Base-by-base conservation (phyloP, 208 protist species). In the Acanthamoeba lenticulata region DNA sequence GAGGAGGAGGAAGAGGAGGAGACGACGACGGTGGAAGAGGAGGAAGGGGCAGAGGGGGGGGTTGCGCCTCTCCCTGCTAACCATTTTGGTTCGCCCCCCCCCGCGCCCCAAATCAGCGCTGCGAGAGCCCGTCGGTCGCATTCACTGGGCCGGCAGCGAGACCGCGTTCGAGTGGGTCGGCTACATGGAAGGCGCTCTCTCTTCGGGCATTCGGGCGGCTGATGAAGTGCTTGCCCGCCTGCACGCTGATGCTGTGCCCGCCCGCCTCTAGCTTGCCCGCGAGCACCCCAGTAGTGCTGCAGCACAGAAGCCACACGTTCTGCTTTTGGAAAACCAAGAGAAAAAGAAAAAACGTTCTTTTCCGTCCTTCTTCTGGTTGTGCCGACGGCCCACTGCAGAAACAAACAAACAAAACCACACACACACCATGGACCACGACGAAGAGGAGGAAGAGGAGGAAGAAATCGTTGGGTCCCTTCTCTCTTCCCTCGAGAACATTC, bases 61-160 rank as follows among this genome's bases (percentile, higher is more conserved):
- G 74, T 85, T 85, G 74, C 29, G 5, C 47, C 47, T 52, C 47
- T 52, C 47, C 47, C 5, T 52, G 9, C 5, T 15, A 52, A 5
- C 27, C 44, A 85, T n/a, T 4, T 17, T 45, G 60, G 6, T 83
- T 42, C 27, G 34, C 36, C 11, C n/a, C 11, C 21, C 17, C 21
- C 27, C 11, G 29, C 67, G 29, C 29, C 21, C 9, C 13, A 55
- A 11, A 42, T 19, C 44, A 90, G 83, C 83, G 38, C 2, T 96
- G 27, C 13, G 94, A 13, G 60, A 95, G 52, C 72, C 72, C 4
- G 49, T 94, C n/a, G 94, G 72, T 3, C 32, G 49, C 24, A 91
- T 95, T 42, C 95, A 96, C 74, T 96, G 92, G 65, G 95, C 95
- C 24, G 95, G 95, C 36, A 94, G 95, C 7, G 95, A 96, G 72